Conservation (phyloP, 2,329 filamentous ascomycete species). For the Dendryphion nanum region DNA sequence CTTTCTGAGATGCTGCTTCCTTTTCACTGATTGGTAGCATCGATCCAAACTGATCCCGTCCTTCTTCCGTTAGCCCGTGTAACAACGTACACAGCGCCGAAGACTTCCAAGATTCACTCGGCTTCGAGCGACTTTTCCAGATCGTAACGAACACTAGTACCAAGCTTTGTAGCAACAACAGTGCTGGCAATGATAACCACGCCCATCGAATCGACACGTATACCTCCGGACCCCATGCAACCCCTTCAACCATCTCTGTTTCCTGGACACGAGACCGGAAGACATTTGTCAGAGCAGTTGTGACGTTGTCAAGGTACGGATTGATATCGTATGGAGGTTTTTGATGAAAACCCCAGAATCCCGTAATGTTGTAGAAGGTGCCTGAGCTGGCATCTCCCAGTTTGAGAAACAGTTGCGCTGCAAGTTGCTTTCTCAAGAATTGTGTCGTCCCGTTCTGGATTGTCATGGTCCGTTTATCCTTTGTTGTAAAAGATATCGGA, state of each 20-base stretch:
- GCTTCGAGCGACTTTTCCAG: constrained; percentile 4
- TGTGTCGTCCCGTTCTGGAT: no score
- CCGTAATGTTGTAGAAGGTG: no score
- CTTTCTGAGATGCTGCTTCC: constrained; percentile 11
- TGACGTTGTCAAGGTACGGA: constrained; percentile 5
- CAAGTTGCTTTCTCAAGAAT: no score
- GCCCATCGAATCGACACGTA: constrained; percentile 14
- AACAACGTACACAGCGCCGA: constrained; percentile 16
- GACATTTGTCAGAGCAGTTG: constrained; percentile 12
- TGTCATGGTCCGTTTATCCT: no score
- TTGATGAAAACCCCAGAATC: constrained; percentile 12
- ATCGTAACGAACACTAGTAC: constrained; percentile 13
- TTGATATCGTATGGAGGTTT: constrained; percentile 12
- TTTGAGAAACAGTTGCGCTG: no score
- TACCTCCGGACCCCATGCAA: constrained; percentile 11
- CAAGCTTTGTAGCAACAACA: constrained; percentile 8
- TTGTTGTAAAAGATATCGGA: no score
- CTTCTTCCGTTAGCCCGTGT: constrained; percentile 17
- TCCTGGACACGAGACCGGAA: constrained; percentile 7
- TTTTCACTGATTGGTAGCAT: constrained; percentile 10
- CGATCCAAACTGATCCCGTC: constrained; percentile 4
- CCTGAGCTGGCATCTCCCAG: no score
- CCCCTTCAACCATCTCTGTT: constrained; percentile 8
- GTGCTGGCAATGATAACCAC: constrained; percentile 14
- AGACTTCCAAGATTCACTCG: constrained; percentile 14